Evolutionary conservation across 139 green algal genomes (phyloP), one percentile per base, ranked within the genome.

Genomic region (Coccomyxa sp.): DNA sequence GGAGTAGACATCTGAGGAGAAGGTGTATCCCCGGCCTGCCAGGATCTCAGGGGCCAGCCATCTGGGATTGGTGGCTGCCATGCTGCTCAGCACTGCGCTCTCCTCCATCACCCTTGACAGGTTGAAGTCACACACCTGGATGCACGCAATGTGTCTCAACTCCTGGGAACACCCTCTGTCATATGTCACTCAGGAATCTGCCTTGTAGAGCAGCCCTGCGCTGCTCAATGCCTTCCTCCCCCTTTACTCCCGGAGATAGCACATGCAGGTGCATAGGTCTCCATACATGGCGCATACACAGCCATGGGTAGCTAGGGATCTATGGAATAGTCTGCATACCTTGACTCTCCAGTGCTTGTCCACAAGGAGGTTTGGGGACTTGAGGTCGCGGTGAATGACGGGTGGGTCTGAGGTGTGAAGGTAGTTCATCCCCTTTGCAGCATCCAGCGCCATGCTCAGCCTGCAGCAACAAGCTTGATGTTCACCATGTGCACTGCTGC

Each of bases 21-120:
- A 81, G 64, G 73, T 85, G 70, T 90, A 86, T 27, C 74, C 74
- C 22, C 77, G 76, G 9, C 87, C 88, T 8, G 50, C 58, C 77
- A 92, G 82, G 36, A 92, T 90, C 68, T 92, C 88, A 35, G 88
- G 88, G 12, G 88, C 88, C 73, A 91, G 82, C 88, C 88, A 92
- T 39, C 87, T 76, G 1, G 88, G 88, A 73, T 90, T 91, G 82
- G 75, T 88, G 33, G 86, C 87, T 54, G 83, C 87, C 79, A 90
- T 86, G 80, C 74, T 84, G 75, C 64, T 82, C 68, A 90, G 79
- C 54, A 90, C 80, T 5, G 41, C 68, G 27, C 39, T 64, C n/a
- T 58, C 39, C 75, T 92, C 87, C 83, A 92, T 85, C 38, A 92
- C 73, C 70, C 86, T 82, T 24, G 54, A 81, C 70, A 92, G 73